Percentiles rank a stretch among this genome's conserved stretches.
phyloP scores from a whole-genome alignment of 1,284 basidiomycete species.

The Heimioporus retisporus region DNA sequence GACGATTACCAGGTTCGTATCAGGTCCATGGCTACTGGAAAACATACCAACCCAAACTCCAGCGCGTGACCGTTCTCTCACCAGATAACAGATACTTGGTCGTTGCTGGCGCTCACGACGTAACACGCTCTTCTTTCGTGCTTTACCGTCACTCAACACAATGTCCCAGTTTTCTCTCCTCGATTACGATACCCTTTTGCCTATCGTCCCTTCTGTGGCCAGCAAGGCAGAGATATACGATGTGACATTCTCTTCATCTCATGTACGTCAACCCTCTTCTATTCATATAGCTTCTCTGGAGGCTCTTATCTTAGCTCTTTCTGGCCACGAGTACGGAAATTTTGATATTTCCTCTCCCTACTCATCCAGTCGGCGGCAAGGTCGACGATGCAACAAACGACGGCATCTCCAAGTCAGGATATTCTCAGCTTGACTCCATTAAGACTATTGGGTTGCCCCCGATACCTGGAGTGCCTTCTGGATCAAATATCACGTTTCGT shows the following conservation, averaged over 20 bases:
- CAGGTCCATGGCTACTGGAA: background rate
- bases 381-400: slow-evolving; percentile 48
- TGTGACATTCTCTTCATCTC: slow-evolving; percentile 65
- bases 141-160: slow-evolving; percentile 19
- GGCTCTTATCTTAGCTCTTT: slow-evolving; percentile 58
- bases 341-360: slow-evolving; percentile 65
- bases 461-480: slow-evolving; percentile 56
- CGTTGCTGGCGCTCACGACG: slow-evolving; percentile 73
- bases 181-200: slow-evolving; percentile 70
- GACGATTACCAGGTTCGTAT: slow-evolving; percentile 86
- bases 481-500: slow-evolving; percentile 71
- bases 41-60: slow-evolving; percentile 16
- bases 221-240: slow-evolving; percentile 82
- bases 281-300: slow-evolving; percentile 11
- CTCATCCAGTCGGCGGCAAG: slow-evolving; percentile 13
- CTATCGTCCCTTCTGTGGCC: slow-evolving; percentile 58
- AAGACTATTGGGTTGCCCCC: slow-evolving; percentile 66
- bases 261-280: slow-evolving; percentile 48
- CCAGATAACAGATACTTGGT: slow-evolving; percentile 69
- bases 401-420: slow-evolving; percentile 36
- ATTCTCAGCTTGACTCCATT: slow-evolving; percentile 54
- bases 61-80: slow-evolving; percentile 87
- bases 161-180: slow-evolving; percentile 72
- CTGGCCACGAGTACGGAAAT: slow-evolving; percentile 72
- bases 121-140: slow-evolving; percentile 40